Evolutionary conservation across 2,329 filamentous ascomycete species (phyloP).

Genomic region (Pyrenophora seminiperda): DNA sequence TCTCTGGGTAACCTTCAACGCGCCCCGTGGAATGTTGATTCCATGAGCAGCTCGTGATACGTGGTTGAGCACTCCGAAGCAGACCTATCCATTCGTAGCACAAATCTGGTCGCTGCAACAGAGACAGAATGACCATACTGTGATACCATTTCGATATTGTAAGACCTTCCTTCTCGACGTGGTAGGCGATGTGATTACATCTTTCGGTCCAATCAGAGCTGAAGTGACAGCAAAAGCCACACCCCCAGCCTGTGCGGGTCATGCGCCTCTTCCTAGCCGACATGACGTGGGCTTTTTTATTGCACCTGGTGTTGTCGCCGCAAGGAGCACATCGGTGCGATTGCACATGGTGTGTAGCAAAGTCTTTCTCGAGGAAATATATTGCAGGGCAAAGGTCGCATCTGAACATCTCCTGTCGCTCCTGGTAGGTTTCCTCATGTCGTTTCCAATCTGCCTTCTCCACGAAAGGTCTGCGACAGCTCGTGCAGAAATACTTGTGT

Average conservation of each 20-base stretch:
- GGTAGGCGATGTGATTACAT: conserved; percentile 68
- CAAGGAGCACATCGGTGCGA: conserved; percentile 63
- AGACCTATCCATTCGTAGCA: conserved; percentile 59
- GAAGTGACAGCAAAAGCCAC: conserved; percentile 68
- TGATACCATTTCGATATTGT: conserved; percentile 69
- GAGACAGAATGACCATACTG: conserved; percentile 67
- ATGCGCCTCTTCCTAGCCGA: conserved; percentile 44
- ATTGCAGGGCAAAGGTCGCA: conserved; percentile 68
- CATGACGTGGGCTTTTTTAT: conserved; percentile 54
- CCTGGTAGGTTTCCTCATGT: conserved; percentile 70
- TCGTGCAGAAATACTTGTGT: conserved; percentile 48
- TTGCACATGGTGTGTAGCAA: conserved; percentile 67
- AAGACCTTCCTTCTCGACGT: conserved; percentile 60
- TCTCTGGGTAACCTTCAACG: conserved; percentile 39
- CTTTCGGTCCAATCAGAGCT: conserved; percentile 65
- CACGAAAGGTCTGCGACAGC: conserved; percentile 64
- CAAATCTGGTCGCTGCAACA: conserved; percentile 66
- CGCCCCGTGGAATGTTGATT: conserved; percentile 32
- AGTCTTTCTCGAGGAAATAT: conserved; percentile 69
- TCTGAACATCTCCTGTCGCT: conserved; percentile 67
- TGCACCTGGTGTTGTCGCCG: conserved; percentile 46
- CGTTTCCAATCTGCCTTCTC: conserved; percentile 71
- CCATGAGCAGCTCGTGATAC: conserved; percentile 27
- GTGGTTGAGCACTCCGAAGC: conserved; percentile 23
- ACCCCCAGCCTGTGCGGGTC: conserved; percentile 66